Evolutionary conservation across 1,284 basidiomycete genomes (phyloP).

Genomic region (Wallemia hederae): DNA sequence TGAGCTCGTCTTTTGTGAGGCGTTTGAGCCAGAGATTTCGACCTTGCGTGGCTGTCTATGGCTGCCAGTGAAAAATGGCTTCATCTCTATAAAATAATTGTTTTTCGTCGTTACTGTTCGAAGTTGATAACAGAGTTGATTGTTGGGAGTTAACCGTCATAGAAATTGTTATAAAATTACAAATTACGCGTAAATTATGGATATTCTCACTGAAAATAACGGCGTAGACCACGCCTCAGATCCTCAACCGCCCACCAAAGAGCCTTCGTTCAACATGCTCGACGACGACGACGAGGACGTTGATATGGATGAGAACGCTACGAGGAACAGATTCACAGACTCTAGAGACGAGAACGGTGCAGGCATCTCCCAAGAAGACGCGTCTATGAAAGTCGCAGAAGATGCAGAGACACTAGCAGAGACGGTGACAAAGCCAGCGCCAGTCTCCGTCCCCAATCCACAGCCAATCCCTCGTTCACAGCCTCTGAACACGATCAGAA

Average conservation of each 20-base stretch:
- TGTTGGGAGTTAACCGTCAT: not conserved
- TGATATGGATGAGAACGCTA: not conserved
- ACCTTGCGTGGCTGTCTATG: constrained; percentile 27
- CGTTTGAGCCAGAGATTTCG: constrained; percentile 35
- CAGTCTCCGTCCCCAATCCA: not conserved
- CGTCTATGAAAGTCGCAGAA: too few species aligned
- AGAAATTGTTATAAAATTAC: not conserved
- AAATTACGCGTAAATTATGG: not conserved
- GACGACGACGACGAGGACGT: not conserved
- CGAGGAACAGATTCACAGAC: too few species aligned
- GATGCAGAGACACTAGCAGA: too few species aligned
- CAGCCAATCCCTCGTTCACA: too few species aligned
- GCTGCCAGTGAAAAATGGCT: constrained; percentile 13
- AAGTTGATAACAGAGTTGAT: too few species aligned
- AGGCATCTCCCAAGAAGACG: too few species aligned
- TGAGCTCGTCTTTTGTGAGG: constrained; percentile 23
- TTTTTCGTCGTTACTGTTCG: too few species aligned
- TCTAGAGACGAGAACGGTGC: too few species aligned
- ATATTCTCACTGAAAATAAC: not conserved
- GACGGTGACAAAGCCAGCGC: not conserved
- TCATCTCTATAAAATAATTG: constrained; percentile 4
- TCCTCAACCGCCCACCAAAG: too few species aligned
- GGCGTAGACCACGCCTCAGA: too few species aligned
- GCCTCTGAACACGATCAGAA: not conserved
- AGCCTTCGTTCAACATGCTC: too few species aligned